Evolutionary conservation across 495 filamentous ascomycete species (phyloP).

Genomic region (Cercophora newfieldiana): DNA sequence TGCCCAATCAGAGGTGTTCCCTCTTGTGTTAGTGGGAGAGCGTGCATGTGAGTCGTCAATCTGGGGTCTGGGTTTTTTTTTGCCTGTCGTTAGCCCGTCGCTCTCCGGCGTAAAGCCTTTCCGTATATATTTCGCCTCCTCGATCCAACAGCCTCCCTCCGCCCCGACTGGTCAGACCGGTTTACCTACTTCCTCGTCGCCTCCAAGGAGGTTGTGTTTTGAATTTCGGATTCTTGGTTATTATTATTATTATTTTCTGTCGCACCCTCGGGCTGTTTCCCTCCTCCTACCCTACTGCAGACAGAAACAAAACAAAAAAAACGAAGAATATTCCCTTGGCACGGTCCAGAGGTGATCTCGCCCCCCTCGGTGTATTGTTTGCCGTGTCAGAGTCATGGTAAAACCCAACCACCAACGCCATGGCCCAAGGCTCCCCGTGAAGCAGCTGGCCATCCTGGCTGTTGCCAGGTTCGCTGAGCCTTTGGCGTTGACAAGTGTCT

Average conservation of each 20-base stretch:
- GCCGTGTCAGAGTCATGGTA: constrained; percentile 31
- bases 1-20: neutral
- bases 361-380: constrained; percentile 1
- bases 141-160: neutral
- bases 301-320: constrained; percentile 7
- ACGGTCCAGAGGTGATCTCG: neutral
- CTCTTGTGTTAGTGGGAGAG: constrained; percentile 3
- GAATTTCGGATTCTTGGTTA: neutral
- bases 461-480: constrained; percentile 84
- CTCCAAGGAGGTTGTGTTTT: neutral
- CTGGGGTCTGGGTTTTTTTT: neutral
- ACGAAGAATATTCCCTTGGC: neutral
- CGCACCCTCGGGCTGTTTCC: neutral
- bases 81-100: neutral
- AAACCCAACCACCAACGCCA: constrained; percentile 23
- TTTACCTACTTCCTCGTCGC: neutral
- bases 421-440: constrained; percentile 45
- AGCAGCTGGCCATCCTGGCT: constrained; percentile 62
- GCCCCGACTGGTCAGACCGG: neutral
- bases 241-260: neutral
- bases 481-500: constrained; percentile 78
- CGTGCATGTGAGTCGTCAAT: neutral
- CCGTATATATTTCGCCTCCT: constrained; percentile 3
- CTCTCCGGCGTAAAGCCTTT: neutral
- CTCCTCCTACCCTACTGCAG: neutral